phyloP scores from a whole-genome alignment of 352 stramenopile species.

The Phytophthora agathidicida region DNA sequence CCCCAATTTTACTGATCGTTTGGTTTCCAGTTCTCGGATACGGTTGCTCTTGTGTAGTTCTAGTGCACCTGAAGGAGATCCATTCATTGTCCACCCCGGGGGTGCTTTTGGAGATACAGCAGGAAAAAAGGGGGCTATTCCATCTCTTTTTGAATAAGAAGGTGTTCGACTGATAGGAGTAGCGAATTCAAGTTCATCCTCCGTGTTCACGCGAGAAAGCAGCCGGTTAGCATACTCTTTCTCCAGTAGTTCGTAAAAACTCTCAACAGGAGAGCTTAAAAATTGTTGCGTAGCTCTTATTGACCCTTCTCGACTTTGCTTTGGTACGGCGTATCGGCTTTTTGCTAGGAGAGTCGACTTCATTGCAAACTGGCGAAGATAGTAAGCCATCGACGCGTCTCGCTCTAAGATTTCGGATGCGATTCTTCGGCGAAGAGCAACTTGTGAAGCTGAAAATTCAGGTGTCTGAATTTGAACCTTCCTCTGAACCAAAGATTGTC shows the following conservation, averaged over 20 bases:
- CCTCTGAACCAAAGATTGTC: conserved; percentile 2
- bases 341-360: conserved; percentile 18
- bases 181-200: conserved; percentile 16
- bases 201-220: not conserved
- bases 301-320: conserved; percentile 10
- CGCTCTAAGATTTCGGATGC: conserved; percentile 46
- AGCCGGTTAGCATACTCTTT: conserved; percentile 18
- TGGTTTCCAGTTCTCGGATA: conserved; percentile 70
- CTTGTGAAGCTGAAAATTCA: conserved; percentile 41
- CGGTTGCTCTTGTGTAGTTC: conserved; percentile 56
- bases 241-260: conserved; percentile 55
- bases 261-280: conserved; percentile 29
- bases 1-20: conserved; percentile 46
- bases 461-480: conserved; percentile 45
- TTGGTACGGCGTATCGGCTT: not conserved
- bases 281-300: not conserved
- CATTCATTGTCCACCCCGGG: conserved; percentile 3
- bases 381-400: conserved; percentile 33
- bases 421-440: conserved; percentile 26
- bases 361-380: conserved; percentile 38
- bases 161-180: conserved; percentile 4
- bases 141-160: conserved; percentile 11
- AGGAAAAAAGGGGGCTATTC: conserved; percentile 3
- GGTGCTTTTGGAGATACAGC: conserved; percentile 3
- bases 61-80: conserved; percentile 4